Percentiles rank a stretch among this genome's conserved stretches.
phyloP scores from a whole-genome alignment of 345 rosid species.

The Chamaenerion angustifolium region DNA sequence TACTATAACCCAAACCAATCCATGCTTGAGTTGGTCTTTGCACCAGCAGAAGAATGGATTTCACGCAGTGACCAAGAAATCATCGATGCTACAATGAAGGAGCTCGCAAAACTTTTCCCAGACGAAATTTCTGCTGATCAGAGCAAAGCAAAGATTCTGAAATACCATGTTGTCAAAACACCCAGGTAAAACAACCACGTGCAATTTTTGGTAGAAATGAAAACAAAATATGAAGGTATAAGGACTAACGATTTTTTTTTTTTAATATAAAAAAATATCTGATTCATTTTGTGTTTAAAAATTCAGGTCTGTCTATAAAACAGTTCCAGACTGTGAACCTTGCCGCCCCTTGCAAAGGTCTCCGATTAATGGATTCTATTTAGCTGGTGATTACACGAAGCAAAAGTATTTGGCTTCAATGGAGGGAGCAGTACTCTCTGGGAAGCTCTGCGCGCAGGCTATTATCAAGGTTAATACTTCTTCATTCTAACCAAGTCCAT shows the following conservation, averaged over 20 bases:
- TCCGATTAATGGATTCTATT: slow-evolving; percentile 71
- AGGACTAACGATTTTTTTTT: no score
- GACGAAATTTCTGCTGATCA: slow-evolving; percentile 80
- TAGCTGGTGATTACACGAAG: slow-evolving; percentile 90
- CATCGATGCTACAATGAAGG: slow-evolving; percentile 85
- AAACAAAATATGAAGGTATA: neutral
- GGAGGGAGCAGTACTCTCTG: slow-evolving; percentile 95
- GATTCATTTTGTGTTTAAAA: neutral
- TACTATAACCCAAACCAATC: slow-evolving; percentile 80
- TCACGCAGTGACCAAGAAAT: slow-evolving; percentile 63
- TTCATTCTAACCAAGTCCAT: no score
- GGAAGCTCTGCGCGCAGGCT: slow-evolving; percentile 82
- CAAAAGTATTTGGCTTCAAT: slow-evolving; percentile 95
- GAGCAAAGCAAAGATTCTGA: slow-evolving; percentile 78
- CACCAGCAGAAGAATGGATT: slow-evolving; percentile 95
- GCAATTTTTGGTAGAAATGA: neutral
- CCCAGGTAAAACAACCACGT: slow-evolving; percentile 43
- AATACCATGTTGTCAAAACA: slow-evolving; percentile 85
- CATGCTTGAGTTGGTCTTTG: slow-evolving; percentile 93
- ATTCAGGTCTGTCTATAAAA: slow-evolving; percentile 89
- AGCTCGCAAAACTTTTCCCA: slow-evolving; percentile 86
- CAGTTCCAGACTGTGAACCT: slow-evolving; percentile 76
- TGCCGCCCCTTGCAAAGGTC: slow-evolving; percentile 90
- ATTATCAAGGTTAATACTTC: slow-evolving; percentile 46
- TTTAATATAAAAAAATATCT: no score